phyloP scores from a whole-genome alignment of 768 basidiomycete species.

The Butyriboletus loyo region DNA sequence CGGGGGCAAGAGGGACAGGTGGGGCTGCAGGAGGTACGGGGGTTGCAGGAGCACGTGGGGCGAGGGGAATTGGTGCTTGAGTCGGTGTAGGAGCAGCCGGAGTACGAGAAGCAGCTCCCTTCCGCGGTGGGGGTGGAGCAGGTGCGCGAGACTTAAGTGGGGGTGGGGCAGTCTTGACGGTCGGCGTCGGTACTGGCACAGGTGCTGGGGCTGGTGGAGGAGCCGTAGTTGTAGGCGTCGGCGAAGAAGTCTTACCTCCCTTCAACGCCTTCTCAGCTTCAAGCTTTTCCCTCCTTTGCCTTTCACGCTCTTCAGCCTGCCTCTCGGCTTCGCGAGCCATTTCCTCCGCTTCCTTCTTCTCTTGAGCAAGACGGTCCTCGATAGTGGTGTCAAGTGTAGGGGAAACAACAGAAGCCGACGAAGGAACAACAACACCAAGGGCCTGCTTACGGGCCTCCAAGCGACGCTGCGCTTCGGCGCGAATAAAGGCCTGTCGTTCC shows the following conservation, averaged over 20 bases:
- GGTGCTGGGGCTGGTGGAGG: constrained; percentile 39
- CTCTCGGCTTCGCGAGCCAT: constrained; percentile 75
- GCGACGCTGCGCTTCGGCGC: constrained; percentile 75
- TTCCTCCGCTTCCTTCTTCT: constrained; percentile 90
- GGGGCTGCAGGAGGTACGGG: constrained; percentile 48
- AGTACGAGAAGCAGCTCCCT: constrained; percentile 3
- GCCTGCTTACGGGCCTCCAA: constrained; percentile 84
- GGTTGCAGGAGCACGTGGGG: constrained; percentile 23
- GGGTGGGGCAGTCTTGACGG: constrained; percentile 36
- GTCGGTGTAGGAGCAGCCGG: constrained; percentile 23
- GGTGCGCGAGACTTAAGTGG: constrained; percentile 27
- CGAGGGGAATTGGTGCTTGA: constrained; percentile 20
- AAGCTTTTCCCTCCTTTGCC: constrained; percentile 65
- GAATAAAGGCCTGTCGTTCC: constrained; percentile 75
- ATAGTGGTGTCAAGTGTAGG: constrained; percentile 72
- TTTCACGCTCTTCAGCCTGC: constrained; percentile 78
- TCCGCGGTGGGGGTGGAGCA: constrained; percentile 38
- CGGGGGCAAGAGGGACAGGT: constrained; percentile 40
- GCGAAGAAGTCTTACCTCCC: constrained; percentile 41
- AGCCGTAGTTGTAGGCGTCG: constrained; percentile 45
- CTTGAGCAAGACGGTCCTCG: constrained; percentile 78
- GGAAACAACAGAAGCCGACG: constrained; percentile 35
- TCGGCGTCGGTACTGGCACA: constrained; percentile 35
- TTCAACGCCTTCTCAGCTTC: constrained; percentile 69
- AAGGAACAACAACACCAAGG: constrained; percentile 63